These are phyloP conservation scores for Candida ortonii DNA, from an alignment of 805 yeast species.

Conservation along the genomic window DNA sequence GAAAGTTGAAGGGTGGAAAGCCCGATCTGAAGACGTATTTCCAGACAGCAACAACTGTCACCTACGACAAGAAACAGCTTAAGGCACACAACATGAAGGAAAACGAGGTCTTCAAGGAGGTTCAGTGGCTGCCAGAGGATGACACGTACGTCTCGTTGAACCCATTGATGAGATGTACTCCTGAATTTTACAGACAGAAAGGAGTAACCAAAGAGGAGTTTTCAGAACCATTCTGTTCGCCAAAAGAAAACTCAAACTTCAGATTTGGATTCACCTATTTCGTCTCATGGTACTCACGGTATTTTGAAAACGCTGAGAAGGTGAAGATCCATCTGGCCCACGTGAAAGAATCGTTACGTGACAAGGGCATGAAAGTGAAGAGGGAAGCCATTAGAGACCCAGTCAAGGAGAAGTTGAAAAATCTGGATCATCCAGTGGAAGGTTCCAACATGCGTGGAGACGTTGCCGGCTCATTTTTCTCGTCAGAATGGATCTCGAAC, in stretches of 20 bases:
- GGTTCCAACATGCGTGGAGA: slow-evolving; percentile 24
- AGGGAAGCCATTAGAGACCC: slow-evolving; percentile 28
- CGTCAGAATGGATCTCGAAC: slow-evolving; percentile 67
- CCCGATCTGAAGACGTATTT: slow-evolving; percentile 80
- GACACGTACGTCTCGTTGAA: slow-evolving; percentile 66
- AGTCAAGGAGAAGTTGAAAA: slow-evolving; percentile 16
- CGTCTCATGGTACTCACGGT: slow-evolving; percentile 75
- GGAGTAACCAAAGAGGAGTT: slow-evolving; percentile 53
- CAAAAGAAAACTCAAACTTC: slow-evolving; percentile 58
- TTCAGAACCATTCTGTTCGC: slow-evolving; percentile 86
- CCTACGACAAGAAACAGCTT: slow-evolving; percentile 57
- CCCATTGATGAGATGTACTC: slow-evolving; percentile 84
- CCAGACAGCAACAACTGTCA: slow-evolving; percentile 60
- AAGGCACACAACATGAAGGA: slow-evolving; percentile 73
- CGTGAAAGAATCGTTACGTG: slow-evolving; percentile 52
- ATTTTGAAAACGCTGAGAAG: slow-evolving; percentile 56
- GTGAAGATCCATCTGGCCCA: slow-evolving; percentile 68
- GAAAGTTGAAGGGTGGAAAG: slow-evolving; percentile 57
- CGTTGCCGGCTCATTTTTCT: slow-evolving; percentile 47
- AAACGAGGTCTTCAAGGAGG: slow-evolving; percentile 56
- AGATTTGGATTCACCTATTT: slow-evolving; percentile 65
- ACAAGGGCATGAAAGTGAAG: slow-evolving; percentile 54
- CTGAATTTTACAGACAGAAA: slow-evolving; percentile 64
- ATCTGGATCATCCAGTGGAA: slow-evolving; percentile 17
- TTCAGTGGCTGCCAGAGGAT: slow-evolving; percentile 60